Conservation (phyloP, 2,329 filamentous ascomycete species). For the Hypoxylon rubiginosum region DNA sequence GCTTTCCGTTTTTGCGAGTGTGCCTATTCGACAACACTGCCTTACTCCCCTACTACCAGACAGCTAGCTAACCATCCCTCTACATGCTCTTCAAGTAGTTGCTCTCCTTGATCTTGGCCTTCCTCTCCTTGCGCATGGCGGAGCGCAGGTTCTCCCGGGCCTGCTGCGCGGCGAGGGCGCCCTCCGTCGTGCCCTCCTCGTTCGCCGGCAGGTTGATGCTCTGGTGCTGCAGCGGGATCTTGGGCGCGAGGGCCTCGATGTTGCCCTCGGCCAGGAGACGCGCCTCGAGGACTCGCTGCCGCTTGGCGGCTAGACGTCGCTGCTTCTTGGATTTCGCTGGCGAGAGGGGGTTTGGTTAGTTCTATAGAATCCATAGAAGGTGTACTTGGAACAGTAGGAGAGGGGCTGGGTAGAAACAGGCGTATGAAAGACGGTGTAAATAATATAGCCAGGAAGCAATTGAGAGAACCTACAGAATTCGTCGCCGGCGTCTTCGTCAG, state of each 20-base stretch:
- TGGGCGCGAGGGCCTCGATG: constrained; percentile 73
- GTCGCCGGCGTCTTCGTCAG: constrained; percentile 73
- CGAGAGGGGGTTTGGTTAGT: constrained; percentile 13
- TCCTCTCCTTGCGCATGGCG: constrained; percentile 81
- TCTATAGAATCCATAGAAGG: background rate
- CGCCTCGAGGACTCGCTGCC: constrained; percentile 68
- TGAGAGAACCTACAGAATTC: constrained; percentile 76
- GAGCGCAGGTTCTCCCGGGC: constrained; percentile 74
- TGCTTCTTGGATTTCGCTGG: constrained; percentile 90
- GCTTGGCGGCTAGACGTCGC: constrained; percentile 77
- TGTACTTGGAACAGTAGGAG: background rate
- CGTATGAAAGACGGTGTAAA: constrained; percentile 1
- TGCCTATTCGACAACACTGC: constrained; percentile 1
- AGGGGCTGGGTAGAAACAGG: constrained; percentile 6
- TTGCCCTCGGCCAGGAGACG: constrained; percentile 74
- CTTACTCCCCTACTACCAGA: background rate
- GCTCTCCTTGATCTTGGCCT: constrained; percentile 83
- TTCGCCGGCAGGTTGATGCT: constrained; percentile 77
- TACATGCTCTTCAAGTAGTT: constrained; percentile 89
- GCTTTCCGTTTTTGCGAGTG: background rate
- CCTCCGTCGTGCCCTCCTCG: constrained; percentile 58
- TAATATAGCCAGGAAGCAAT: background rate
- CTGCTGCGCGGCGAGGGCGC: constrained; percentile 62
- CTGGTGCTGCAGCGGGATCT: constrained; percentile 83
- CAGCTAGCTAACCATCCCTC: constrained; percentile 29